A percentile compares a stretch with the other conserved stretches of the same genome.
These are phyloP conservation scores for Physaria fendleri DNA, from an alignment of 345 rosid species.

Conservation along the genomic window DNA sequence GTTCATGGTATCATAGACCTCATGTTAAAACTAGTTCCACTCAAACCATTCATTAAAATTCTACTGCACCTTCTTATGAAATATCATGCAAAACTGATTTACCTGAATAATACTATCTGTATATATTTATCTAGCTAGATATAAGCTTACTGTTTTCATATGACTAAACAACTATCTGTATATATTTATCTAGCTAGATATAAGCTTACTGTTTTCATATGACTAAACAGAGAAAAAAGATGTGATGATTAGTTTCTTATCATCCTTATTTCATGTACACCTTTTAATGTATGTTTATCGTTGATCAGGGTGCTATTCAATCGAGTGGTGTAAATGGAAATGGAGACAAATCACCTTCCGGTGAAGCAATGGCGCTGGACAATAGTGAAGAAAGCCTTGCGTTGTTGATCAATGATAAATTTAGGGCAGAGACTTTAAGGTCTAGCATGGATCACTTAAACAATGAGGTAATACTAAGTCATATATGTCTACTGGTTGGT, in stretches of 20 bases:
- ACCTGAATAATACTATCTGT: not conserved
- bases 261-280: not conserved
- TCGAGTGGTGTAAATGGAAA: conserved; percentile 39
- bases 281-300: not conserved
- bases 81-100: not conserved
- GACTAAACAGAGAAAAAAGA: not conserved
- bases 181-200: not conserved
- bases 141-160: not conserved
- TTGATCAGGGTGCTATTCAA: conserved; percentile 44
- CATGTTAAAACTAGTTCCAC: not conserved
- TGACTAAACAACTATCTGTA: conserved; percentile 10
- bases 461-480: conserved; percentile 53
- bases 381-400: conserved; percentile 45
- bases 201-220: not conserved
- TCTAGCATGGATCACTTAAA: conserved; percentile 88
- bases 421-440: conserved; percentile 62
- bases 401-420: conserved; percentile 45
- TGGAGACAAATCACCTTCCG: conserved; percentile 29
- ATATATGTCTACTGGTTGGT: not conserved
- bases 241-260: not conserved
- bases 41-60: not conserved
- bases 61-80: conserved; percentile 1
- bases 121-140: not conserved
- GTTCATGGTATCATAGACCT: conserved; percentile 6
- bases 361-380: conserved; percentile 33